Percentiles rank a stretch among this genome's conserved stretches.
Evolutionary conservation across 1,284 basidiomycete species (phyloP).

Genomic region (Fomitopsis pinicola): DNA sequence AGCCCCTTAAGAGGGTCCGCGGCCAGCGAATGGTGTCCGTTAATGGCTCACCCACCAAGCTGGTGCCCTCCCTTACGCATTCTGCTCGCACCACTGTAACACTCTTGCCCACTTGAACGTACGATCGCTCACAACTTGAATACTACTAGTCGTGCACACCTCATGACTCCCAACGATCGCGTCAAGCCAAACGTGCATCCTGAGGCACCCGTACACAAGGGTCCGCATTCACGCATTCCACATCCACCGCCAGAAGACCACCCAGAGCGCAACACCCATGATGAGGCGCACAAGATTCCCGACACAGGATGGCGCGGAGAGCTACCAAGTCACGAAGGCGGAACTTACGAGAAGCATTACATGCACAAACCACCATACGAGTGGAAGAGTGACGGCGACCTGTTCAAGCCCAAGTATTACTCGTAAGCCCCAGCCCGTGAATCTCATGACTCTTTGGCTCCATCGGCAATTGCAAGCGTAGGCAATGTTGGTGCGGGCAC

Average conservation of each 20-base stretch:
- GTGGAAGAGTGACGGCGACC: conserved; percentile 24
- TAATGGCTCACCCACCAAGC: too few relatives aligned
- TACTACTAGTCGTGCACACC: background rate
- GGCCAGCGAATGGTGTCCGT: too few relatives aligned
- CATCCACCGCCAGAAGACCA: conserved; percentile 26
- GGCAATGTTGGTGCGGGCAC: conserved; percentile 31
- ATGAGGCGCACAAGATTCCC: conserved; percentile 13
- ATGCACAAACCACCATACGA: conserved; percentile 29
- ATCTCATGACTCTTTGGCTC: background rate
- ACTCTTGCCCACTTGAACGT: too few relatives aligned
- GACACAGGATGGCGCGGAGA: conserved; percentile 28
- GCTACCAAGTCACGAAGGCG: conserved; percentile 25
- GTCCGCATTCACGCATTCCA: conserved; percentile 16
- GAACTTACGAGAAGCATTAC: conserved; percentile 25
- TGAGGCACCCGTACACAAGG: conserved; percentile 10
- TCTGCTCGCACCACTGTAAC: too few relatives aligned
- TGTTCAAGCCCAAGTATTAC: conserved; percentile 26
- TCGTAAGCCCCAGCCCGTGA: conserved; percentile 15
- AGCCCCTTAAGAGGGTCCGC: too few relatives aligned
- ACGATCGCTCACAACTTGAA: too few relatives aligned
- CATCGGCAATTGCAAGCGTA: background rate
- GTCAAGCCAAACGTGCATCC: conserved; percentile 17
- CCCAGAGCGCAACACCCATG: background rate
- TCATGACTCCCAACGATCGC: background rate
- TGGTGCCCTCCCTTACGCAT: too few relatives aligned